These are phyloP conservation scores for Wickerhamomyces sp. DNA, from an alignment of 1,139 yeast genomes.

Conservation along the genomic window DNA sequence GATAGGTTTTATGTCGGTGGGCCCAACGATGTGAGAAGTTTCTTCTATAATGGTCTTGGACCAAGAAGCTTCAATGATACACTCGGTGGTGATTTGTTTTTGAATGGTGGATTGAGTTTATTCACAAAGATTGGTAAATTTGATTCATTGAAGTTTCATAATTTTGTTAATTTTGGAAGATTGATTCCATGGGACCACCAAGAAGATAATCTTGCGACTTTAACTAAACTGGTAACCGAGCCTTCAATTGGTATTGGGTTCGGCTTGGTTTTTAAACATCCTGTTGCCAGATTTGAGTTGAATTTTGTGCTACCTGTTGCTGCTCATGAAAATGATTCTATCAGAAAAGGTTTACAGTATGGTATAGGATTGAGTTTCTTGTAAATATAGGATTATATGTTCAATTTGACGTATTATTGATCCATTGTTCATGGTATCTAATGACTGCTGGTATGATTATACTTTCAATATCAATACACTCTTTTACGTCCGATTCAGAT, in stretches of 20 bases:
- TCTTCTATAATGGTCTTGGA: conserved; percentile 75
- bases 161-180: conserved; percentile 72
- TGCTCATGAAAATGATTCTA: conserved; percentile 58
- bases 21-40: conserved; percentile 78
- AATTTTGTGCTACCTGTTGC: conserved; percentile 78
- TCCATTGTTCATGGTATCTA: conserved; percentile 59
- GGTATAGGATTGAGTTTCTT: conserved; percentile 87
- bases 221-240: conserved; percentile 30
- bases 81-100: conserved; percentile 78
- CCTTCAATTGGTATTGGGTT: conserved; percentile 63
- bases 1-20: conserved; percentile 64
- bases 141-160: conserved; percentile 65
- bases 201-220: conserved; percentile 19
- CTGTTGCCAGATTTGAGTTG: conserved; percentile 87
- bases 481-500: conserved; percentile 35
- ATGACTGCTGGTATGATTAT: conserved; percentile 75
- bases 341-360: conserved; percentile 85
- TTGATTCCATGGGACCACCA: conserved; percentile 42
- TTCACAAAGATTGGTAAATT: conserved; percentile 49
- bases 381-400: no score
- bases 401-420: no score
- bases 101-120: conserved; percentile 67
- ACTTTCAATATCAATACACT: conserved; percentile 59
- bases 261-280: conserved; percentile 80
- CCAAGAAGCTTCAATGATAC: conserved; percentile 57